A percentile compares a stretch with the other conserved stretches of the same genome.
These are phyloP conservation scores for Serendipita vermifera DNA, from an alignment of 768 basidiomycete genomes.

Conservation along the genomic window DNA sequence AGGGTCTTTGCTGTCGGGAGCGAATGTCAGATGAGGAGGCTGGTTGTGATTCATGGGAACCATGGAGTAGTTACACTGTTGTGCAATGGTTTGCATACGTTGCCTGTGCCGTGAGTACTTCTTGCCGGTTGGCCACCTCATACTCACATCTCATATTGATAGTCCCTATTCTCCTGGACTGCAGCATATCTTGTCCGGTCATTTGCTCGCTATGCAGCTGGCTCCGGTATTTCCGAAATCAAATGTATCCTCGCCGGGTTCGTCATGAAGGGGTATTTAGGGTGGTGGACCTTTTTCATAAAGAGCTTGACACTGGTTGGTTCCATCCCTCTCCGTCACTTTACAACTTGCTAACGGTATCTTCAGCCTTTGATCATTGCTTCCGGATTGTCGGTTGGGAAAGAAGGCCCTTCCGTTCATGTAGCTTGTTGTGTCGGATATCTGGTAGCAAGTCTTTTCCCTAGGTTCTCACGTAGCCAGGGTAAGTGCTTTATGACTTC, in stretches of 20 bases:
- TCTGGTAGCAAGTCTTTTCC: constrained; percentile 75
- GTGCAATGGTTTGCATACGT: constrained; percentile 81
- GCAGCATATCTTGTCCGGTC: constrained; percentile 81
- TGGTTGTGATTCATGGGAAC: constrained; percentile 82
- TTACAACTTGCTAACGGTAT: neutral
- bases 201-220: constrained; percentile 89
- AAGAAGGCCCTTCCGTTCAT: constrained; percentile 97
- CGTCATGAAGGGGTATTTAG: constrained; percentile 90
- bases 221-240: constrained; percentile 97
- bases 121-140: neutral
- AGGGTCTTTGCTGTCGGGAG: constrained; percentile 98
- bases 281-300: constrained; percentile 79
- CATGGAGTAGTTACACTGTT: constrained; percentile 64
- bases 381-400: constrained; percentile 92
- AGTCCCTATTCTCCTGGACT: constrained; percentile 73
- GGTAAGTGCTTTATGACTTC: constrained; percentile 34
- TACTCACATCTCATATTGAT: constrained; percentile 12
- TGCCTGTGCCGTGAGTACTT: constrained; percentile 62
- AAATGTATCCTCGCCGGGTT: constrained; percentile 97
- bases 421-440: constrained; percentile 90
- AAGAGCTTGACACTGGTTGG: constrained; percentile 87
- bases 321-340: constrained; percentile 8
- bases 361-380: constrained; percentile 87
- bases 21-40: constrained; percentile 68
- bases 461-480: constrained; percentile 74